Evolutionary conservation across 83 land plant species (phyloP).

Genomic region (Picea abies): DNA sequence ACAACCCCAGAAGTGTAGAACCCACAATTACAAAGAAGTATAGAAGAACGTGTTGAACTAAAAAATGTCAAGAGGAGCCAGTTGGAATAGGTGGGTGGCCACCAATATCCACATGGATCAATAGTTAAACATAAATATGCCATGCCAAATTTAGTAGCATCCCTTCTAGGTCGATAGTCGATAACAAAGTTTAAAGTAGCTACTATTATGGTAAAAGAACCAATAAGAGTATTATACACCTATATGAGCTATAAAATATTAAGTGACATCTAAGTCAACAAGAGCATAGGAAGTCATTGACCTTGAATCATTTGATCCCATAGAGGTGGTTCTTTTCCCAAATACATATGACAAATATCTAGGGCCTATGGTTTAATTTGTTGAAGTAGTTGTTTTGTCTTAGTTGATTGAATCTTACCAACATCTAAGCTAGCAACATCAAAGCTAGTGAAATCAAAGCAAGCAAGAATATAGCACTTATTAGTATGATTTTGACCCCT

Average conservation of each 20-base stretch:
- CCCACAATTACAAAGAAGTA: too few species aligned
- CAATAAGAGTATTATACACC: not conserved
- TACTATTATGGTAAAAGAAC: not conserved
- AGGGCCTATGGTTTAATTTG: not conserved
- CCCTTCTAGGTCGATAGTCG: not conserved
- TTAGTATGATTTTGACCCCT: not conserved
- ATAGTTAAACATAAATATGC: too few species aligned
- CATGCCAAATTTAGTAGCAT: too few species aligned
- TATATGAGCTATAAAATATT: not conserved
- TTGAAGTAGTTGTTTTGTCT: not conserved
- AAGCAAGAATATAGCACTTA: not conserved
- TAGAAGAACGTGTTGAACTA: too few species aligned
- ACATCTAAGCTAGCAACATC: not conserved
- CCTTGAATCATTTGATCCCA: not conserved
- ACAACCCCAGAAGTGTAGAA: too few species aligned
- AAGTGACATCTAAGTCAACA: not conserved
- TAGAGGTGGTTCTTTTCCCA: not conserved
- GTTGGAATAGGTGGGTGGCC: too few species aligned
- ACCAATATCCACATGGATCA: too few species aligned
- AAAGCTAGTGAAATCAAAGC: not conserved
- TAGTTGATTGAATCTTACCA: not conserved
- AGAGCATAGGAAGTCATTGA: not conserved
- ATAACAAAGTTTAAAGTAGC: not conserved
- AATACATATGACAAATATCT: not conserved
- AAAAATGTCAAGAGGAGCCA: too few species aligned